Percentiles rank a stretch among this genome's conserved stretches.
phyloP scores from a whole-genome alignment of 2,329 filamentous ascomycete species.

The Hirsutella minnesotensis region DNA sequence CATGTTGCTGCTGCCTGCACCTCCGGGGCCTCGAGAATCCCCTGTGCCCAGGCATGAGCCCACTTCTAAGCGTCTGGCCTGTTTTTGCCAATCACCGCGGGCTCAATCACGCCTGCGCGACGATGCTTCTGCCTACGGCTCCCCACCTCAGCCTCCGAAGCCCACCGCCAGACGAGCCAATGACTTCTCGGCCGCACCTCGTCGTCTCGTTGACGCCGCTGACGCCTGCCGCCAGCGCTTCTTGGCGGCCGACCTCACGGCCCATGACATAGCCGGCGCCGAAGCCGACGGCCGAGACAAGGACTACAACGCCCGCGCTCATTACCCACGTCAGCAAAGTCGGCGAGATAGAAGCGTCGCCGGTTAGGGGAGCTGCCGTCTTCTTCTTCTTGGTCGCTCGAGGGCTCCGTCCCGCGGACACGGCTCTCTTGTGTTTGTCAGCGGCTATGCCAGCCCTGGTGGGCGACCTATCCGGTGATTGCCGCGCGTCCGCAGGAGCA shows the following conservation, averaged over 20 bases:
- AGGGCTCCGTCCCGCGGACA: conserved; percentile 25
- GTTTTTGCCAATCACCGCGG: not conserved
- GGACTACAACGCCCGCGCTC: conserved; percentile 54
- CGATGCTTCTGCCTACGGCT: conserved; percentile 36
- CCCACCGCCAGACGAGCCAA: conserved; percentile 37
- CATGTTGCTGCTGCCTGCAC: too few relatives aligned
- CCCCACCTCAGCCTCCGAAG: conserved; percentile 44
- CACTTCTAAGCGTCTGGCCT: not conserved
- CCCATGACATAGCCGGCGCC: conserved; percentile 59
- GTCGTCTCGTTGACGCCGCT: conserved; percentile 32
- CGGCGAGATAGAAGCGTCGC: conserved; percentile 39
- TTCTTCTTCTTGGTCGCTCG: conserved; percentile 50
- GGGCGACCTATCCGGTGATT: conserved; percentile 18
- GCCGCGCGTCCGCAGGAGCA: conserved; percentile 13
- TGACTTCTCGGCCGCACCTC: conserved; percentile 41
- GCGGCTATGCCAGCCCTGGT: conserved; percentile 9
- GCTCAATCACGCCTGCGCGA: conserved; percentile 22
- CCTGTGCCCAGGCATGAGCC: not conserved
- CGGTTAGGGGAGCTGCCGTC: conserved; percentile 21
- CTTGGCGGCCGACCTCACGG: conserved; percentile 52
- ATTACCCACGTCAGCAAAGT: conserved; percentile 54
- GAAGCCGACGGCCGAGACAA: conserved; percentile 57
- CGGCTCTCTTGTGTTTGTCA: conserved; percentile 40
- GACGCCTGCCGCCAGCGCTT: conserved; percentile 32
- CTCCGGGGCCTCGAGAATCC: too few relatives aligned